These are phyloP conservation scores for Aspergillus funiculosus DNA, from an alignment of 495 filamentous ascomycete species.

Conservation along the genomic window DNA sequence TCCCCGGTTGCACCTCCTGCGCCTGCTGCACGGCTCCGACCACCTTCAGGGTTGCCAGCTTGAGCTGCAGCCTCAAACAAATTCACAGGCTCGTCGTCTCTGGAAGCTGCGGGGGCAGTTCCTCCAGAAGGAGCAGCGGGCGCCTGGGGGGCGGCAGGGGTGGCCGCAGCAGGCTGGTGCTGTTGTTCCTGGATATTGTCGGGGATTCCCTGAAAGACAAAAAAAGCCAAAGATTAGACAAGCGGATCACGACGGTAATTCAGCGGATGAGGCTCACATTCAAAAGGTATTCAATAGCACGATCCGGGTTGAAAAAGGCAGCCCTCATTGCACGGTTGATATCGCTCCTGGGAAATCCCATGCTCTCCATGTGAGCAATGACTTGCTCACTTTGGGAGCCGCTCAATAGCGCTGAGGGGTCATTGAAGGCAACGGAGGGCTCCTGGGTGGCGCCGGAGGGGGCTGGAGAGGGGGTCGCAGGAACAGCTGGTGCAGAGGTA, in stretches of 20 bases:
- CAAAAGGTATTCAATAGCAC: conserved; percentile 92
- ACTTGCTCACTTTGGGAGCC: conserved; percentile 74
- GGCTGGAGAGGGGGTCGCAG: conserved; percentile 66
- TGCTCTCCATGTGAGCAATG: conserved; percentile 93
- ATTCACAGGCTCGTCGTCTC: conserved; percentile 67
- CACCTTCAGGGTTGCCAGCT: conserved; percentile 54
- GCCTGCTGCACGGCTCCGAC: conserved; percentile 44
- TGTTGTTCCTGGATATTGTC: conserved; percentile 63
- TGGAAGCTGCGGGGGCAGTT: conserved; percentile 33
- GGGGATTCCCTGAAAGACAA: conserved; percentile 70
- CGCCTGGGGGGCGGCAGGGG: conserved; percentile 26
- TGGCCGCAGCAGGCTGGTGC: conserved; percentile 30
- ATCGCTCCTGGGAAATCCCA: conserved; percentile 84
- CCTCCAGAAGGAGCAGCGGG: conserved; percentile 33
- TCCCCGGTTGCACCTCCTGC: conserved; percentile 50
- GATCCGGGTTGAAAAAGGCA: conserved; percentile 93
- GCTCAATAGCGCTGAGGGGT: conserved; percentile 76
- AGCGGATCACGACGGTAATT: background rate
- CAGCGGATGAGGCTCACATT: conserved; percentile 53
- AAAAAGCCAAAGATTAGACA: conserved; percentile 13
- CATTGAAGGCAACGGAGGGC: conserved; percentile 51
- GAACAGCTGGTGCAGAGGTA: conserved; percentile 51
- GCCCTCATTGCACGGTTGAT: conserved; percentile 93
- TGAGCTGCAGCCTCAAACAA: conserved; percentile 91
- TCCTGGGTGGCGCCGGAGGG: conserved; percentile 46